Base-by-base conservation (phyloP, 2,329 filamentous ascomycete genomes). In the Verticillium nonalfalfae region DNA sequence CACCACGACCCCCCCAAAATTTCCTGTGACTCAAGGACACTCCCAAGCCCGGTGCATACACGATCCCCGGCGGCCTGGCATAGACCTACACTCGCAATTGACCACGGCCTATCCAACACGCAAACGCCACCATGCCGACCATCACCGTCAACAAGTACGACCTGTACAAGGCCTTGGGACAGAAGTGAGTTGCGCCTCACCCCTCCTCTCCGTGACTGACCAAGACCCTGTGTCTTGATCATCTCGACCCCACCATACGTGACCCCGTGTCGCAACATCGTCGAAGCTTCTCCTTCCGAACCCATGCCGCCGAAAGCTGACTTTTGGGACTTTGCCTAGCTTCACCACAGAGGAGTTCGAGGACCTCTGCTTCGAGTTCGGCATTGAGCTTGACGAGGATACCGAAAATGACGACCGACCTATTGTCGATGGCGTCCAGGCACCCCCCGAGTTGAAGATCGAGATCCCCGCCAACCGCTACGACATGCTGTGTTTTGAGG, bases 341-440 rank as follows among this genome's bases (percentile, higher is more conserved):
- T 94, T 91, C 77, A 97, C 94, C 60, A 95, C 91, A 66, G 87
- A 96, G 70, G 91, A 96, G 72, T 99, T 99, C 73, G 95, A 99
- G 76, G 90, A 96, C 73, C 83, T 99, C 69, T 98, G 95, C 78
- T 99, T 99, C 84, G 94, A 99, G 72, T 99, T 97, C 73, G 93
- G 93, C 63, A 96, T 99, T 73, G 95, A 99, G 78, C 85, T 99
- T 68, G 95, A 99, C 79, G 94, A 98, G 80, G 95, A 99, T 76
- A 95, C 91, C 58, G 89, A 91, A 68, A 83, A 91, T 70, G 82
- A 85, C 62, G 87, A 91, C 66, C 83, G 91, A 56, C 90, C 90
- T 36, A 79, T 90, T 62, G 84, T 90, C 70, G 84, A 92, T 78
- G 90, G 90, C 73, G 86, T 89, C 68, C 90, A 96, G 76, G 91